Conservation (phyloP, 2,329 filamentous ascomycete genomes). For the Diaporthe velutina region DNA sequence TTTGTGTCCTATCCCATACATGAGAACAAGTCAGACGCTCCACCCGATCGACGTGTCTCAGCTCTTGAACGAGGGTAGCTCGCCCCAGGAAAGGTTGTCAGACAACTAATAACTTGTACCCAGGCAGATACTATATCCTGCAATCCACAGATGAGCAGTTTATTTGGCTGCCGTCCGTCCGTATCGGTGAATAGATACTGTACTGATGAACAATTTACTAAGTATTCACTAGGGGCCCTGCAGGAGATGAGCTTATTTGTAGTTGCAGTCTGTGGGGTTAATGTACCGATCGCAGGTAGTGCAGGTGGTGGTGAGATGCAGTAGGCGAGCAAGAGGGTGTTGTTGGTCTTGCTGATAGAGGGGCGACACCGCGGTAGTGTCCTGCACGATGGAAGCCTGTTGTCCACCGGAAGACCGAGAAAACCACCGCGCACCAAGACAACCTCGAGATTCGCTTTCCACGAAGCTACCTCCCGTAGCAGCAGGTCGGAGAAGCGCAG, state of each 20-base stretch:
- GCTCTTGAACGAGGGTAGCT: constrained; percentile 25
- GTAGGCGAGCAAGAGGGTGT: not conserved
- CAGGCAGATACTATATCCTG: not conserved
- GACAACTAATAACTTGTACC: not conserved
- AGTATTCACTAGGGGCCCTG: not conserved
- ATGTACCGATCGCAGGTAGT: not conserved
- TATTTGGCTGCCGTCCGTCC: not conserved
- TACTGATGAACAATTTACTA: not conserved
- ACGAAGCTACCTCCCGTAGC: constrained; percentile 21
- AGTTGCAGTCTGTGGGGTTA: not conserved
- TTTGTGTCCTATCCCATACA: constrained; percentile 26
- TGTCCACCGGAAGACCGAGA: not conserved
- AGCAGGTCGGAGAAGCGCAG: constrained; percentile 10
- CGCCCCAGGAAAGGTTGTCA: not conserved
- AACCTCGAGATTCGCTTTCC: constrained; percentile 19
- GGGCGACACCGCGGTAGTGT: constrained; percentile 21
- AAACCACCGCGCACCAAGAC: constrained; percentile 1
- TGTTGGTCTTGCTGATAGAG: not conserved
- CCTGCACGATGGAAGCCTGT: constrained; percentile 26
- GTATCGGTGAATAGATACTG: not conserved
- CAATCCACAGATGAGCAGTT: not conserved
- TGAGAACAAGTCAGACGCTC: constrained; percentile 30
- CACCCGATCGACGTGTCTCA: constrained; percentile 30
- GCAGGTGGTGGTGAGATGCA: not conserved
- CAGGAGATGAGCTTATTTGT: constrained; percentile 2